A percentile compares a stretch with the other conserved stretches of the same genome.
Conservation (phyloP, 108 stramenopile species). For the Cyclotella atomus region DNA sequence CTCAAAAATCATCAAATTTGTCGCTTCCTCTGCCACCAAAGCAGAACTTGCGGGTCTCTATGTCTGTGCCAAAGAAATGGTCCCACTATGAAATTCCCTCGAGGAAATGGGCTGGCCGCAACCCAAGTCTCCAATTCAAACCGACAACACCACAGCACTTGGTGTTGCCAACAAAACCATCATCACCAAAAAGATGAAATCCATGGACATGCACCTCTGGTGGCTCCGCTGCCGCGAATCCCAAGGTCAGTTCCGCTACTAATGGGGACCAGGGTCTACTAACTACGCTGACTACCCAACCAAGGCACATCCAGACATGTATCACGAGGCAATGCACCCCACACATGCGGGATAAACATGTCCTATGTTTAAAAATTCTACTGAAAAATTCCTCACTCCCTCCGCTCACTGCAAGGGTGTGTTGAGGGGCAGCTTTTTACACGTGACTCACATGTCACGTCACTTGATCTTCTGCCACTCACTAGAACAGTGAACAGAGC, state of each 20-base stretch:
- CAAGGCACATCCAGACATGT: not conserved
- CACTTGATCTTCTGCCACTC: too few relatives aligned
- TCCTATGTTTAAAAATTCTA: too few relatives aligned
- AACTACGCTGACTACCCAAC: not conserved
- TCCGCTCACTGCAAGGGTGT: not conserved
- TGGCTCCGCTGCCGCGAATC: not conserved
- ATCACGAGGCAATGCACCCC: not conserved
- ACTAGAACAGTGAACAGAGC: too few relatives aligned
- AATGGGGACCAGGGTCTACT: too few relatives aligned
- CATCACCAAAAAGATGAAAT: not conserved
- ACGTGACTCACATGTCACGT: not conserved
- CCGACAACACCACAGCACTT: not conserved
- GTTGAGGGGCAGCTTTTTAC: not conserved
- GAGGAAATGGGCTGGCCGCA: slow-evolving; percentile 1
- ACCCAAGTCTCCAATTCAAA: not conserved
- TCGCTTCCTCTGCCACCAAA: not conserved
- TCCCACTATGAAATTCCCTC: too few relatives aligned
- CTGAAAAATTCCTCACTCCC: not conserved
- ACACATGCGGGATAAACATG: too few relatives aligned
- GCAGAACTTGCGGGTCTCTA: too few relatives aligned
- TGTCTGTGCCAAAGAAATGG: not conserved
- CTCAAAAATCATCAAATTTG: slow-evolving; percentile 2
- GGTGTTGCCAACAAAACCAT: too few relatives aligned
- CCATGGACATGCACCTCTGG: not conserved
- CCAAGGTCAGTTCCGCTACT: not conserved